These are phyloP conservation scores for Macadamia integrifolia DNA, from an alignment of 164 flowering plant species.

Conservation along the genomic window DNA sequence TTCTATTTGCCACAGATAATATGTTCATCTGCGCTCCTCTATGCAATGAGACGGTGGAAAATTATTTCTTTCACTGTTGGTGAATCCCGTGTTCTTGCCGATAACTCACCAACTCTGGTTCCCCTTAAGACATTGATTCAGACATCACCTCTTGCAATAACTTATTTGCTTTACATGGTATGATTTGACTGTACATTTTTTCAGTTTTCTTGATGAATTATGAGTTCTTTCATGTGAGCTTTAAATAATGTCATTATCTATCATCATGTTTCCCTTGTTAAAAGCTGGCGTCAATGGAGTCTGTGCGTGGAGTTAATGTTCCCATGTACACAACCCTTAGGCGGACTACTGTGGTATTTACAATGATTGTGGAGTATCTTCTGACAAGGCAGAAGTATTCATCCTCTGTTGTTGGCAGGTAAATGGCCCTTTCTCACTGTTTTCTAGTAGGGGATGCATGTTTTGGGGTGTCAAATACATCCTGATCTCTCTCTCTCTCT, in stretches of 20 bases:
- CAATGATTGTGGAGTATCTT: constrained; percentile 73
- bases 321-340: constrained; percentile 95
- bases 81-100: constrained; percentile 28
- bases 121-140: constrained; percentile 49
- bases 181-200: constrained; percentile 5
- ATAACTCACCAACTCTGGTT: constrained; percentile 31
- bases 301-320: constrained; percentile 76
- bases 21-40: constrained; percentile 58
- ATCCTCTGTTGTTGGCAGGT: constrained; percentile 56
- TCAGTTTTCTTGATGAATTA: neutral
- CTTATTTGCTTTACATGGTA: constrained; percentile 87
- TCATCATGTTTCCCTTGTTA: neutral
- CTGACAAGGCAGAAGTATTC: constrained; percentile 58
- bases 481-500: no score
- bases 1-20: constrained; percentile 36
- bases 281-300: constrained; percentile 81
- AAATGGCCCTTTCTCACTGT: constrained; percentile 9
- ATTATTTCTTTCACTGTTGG: constrained; percentile 49
- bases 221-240: constrained; percentile 2
- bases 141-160: constrained; percentile 56
- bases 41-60: constrained; percentile 51
- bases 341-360: constrained; percentile 79
- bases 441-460: neutral
- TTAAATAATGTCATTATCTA: neutral
- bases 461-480: neutral